Evolutionary conservation across 1,284 basidiomycete genomes (phyloP).

Genomic region (Vanrija sp.): DNA sequence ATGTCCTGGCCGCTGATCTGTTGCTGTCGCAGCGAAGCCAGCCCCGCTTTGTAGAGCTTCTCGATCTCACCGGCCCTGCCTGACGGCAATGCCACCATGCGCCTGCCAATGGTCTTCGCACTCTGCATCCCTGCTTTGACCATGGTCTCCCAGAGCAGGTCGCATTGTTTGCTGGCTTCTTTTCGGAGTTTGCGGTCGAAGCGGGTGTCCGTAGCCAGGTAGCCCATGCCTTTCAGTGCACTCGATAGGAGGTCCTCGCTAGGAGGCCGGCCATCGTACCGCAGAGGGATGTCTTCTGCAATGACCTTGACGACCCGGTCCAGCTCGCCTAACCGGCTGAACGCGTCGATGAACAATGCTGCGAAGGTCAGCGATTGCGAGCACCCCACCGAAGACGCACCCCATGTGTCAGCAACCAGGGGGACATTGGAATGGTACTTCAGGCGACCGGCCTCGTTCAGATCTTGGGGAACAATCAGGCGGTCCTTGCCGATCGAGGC

Average conservation of each 20-base stretch:
- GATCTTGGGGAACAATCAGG: constrained; percentile 11
- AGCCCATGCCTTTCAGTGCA: no score
- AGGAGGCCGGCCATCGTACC: neutral
- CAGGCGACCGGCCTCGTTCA: constrained; percentile 3
- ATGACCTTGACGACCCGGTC: neutral
- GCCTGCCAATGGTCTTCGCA: neutral
- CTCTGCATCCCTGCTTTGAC: neutral
- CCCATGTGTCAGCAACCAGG: no score
- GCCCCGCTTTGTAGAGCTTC: neutral
- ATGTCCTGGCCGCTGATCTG: no score
- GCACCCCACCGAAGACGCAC: no score
- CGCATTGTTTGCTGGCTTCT: neutral
- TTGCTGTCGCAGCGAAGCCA: no score
- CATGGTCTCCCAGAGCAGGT: neutral
- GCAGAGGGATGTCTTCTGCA: neutral
- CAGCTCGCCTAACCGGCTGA: neutral
- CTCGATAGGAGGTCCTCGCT: neutral
- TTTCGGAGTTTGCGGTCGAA: neutral
- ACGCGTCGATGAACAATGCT: no score
- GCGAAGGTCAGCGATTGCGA: no score
- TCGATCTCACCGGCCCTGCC: neutral
- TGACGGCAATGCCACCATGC: neutral
- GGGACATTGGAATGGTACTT: no score
- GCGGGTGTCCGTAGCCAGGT: no score
- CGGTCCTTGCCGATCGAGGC: constrained; percentile 15